Conservation (phyloP, 2,329 filamentous ascomycete genomes). For the Aspergillus transmontanensis region DNA sequence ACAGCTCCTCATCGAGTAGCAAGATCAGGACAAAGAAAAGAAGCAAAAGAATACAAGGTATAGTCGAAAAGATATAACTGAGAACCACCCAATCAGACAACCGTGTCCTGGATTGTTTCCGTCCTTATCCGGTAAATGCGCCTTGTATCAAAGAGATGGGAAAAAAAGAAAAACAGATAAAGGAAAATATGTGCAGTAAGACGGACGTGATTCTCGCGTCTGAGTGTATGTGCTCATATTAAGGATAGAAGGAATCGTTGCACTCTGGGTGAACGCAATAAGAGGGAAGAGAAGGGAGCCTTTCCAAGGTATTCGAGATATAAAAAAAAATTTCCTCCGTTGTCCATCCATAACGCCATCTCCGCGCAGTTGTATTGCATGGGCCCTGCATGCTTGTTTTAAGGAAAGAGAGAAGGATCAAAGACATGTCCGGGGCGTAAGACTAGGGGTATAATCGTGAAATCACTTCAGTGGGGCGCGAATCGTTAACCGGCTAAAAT, state of each 20-base stretch:
- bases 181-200: neutral
- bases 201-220: neutral
- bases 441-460: neutral
- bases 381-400: neutral
- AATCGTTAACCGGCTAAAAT: constrained; percentile 28
- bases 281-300: constrained; percentile 2
- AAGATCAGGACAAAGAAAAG: constrained; percentile 1
- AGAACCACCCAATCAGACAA: neutral
- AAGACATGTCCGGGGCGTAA: neutral
- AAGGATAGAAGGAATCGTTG: neutral
- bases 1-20: neutral
- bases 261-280: neutral
- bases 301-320: neutral
- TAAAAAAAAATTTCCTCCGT: neutral
- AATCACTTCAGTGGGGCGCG: neutral
- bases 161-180: neutral
- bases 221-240: neutral
- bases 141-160: neutral
- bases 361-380: neutral
- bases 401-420: neutral
- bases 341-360: constrained; percentile 1
- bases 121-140: neutral
- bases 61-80: neutral
- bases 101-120: neutral
- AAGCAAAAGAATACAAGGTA: neutral